Conservation (phyloP, 352 stramenopile species). For the Elongisporangium senticosum region DNA sequence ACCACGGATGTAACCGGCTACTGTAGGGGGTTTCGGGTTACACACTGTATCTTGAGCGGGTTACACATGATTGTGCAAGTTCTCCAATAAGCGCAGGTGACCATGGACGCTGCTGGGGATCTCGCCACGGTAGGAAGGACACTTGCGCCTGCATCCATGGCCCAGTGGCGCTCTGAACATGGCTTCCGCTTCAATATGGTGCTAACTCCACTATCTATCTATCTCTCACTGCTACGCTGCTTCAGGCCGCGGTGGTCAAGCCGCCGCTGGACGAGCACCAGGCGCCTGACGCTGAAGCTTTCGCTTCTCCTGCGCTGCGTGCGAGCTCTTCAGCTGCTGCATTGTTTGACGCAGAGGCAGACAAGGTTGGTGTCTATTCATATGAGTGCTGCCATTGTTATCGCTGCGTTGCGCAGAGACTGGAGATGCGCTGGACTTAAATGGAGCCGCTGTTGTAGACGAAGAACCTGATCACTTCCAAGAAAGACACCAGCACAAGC, state of each 20-base stretch:
- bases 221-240: no score
- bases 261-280: neutral
- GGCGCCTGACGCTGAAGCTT: neutral
- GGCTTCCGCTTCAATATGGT: neutral
- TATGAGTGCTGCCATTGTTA: neutral
- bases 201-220: neutral
- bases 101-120: neutral
- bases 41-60: neutral
- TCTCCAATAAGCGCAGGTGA: neutral
- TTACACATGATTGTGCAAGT: neutral
- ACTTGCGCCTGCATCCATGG: neutral
- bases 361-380: neutral
- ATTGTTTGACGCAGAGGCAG: neutral
- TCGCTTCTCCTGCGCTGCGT: neutral
- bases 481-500: neutral
- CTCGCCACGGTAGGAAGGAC: neutral
- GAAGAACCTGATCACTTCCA: neutral
- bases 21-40: neutral
- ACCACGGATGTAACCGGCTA: neutral
- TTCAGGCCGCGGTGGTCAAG: neutral
- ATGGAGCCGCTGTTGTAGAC: neutral
- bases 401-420: neutral
- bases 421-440: neutral
- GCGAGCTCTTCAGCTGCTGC: neutral
- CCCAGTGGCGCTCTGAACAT: no score